Percentiles rank a stretch among this genome's conserved stretches.
Evolutionary conservation across 2,329 filamentous ascomycete species (phyloP).

Genomic region (Leptographium lundbergii): DNA sequence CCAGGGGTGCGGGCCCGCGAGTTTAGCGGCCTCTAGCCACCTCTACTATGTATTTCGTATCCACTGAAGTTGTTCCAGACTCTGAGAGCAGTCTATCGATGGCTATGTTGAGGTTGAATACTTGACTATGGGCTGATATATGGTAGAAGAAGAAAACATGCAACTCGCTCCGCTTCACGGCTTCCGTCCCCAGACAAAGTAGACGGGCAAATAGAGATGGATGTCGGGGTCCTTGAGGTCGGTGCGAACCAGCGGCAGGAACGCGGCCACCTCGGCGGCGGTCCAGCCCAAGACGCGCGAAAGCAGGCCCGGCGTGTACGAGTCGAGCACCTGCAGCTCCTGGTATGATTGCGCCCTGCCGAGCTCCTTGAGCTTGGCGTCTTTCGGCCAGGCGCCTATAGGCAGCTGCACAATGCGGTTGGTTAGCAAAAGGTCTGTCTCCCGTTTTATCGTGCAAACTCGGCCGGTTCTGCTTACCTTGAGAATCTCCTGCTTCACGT

Average conservation of each 20-base stretch:
- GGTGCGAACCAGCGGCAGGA: slow-evolving; percentile 5
- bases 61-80: too few species aligned
- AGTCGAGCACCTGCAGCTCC: neutral
- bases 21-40: too few species aligned
- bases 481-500: slow-evolving; percentile 30
- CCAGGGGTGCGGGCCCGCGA: too few species aligned
- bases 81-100: too few species aligned
- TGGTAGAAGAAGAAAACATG: neutral
- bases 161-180: neutral
- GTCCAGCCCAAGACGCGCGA: slow-evolving; percentile 13
- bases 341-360: neutral
- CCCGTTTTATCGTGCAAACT: too few species aligned
- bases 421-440: too few species aligned
- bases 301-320: slow-evolving; percentile 3
- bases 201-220: slow-evolving; percentile 8
- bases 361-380: slow-evolving; percentile 30
- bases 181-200: neutral
- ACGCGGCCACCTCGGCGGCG: slow-evolving; percentile 4
- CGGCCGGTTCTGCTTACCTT: neutral
- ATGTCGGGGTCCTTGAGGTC: slow-evolving; percentile 8
- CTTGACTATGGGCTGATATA: neutral
- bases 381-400: slow-evolving; percentile 32
- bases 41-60: too few species aligned
- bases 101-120: too few species aligned
- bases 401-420: slow-evolving; percentile 21